Conservation (phyloP, 257 asterid genomes). For the Paraleonurus japonicus region DNA sequence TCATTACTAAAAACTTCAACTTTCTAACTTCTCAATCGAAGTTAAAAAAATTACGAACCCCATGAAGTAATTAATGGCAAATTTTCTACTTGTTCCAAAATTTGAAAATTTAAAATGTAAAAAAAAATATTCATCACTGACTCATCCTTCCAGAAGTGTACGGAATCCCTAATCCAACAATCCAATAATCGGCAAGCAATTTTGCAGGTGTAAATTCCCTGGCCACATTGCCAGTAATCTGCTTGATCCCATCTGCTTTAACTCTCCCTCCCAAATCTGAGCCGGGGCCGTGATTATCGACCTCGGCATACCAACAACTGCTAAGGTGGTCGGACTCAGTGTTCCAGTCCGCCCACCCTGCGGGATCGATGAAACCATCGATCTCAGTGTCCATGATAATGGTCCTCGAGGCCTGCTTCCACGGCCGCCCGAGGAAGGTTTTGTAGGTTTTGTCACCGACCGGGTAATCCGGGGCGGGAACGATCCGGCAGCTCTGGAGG, state of each 20-base stretch:
- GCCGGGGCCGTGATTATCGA: slow-evolving; percentile 51
- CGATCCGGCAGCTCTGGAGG: slow-evolving; percentile 48
- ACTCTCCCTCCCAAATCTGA: slow-evolving; percentile 32
- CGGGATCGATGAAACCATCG: slow-evolving; percentile 45
- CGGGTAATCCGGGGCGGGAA: slow-evolving; percentile 38
- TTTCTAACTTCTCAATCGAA: not conserved
- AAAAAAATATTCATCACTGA: not conserved
- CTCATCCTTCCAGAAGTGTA: slow-evolving; percentile 10
- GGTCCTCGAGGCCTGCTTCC: slow-evolving; percentile 57
- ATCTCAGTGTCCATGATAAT: slow-evolving; percentile 45
- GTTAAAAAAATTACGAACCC: not conserved
- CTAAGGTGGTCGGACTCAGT: slow-evolving; percentile 26
- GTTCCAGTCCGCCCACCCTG: slow-evolving; percentile 64
- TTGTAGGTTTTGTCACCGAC: slow-evolving; percentile 16
- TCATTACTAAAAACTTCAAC: not conserved
- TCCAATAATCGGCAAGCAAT: slow-evolving; percentile 27
- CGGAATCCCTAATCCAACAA: slow-evolving; percentile 29
- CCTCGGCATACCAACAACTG: slow-evolving; percentile 53
- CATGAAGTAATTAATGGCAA: not conserved
- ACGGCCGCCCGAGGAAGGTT: slow-evolving; percentile 59
- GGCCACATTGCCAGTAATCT: slow-evolving; percentile 15
- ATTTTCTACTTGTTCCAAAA: not conserved
- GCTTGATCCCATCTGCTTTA: slow-evolving; percentile 46
- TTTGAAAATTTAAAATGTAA: not conserved
- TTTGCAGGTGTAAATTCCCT: slow-evolving; percentile 11